Base-by-base conservation (phyloP, 2,329 filamentous ascomycete species). In the Nemania sp. region DNA sequence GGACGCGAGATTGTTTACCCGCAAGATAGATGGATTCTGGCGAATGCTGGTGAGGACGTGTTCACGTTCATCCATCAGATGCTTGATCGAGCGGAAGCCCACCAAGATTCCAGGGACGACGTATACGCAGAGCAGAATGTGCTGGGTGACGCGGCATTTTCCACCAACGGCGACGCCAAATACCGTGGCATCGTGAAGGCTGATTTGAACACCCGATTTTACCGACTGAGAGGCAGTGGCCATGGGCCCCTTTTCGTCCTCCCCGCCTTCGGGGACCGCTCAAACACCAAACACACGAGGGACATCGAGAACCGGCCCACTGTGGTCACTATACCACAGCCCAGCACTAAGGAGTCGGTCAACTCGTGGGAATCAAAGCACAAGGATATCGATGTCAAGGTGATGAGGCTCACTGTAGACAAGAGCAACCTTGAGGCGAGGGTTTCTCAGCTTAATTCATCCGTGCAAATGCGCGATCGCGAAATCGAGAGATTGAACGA, bases 11-110 rank as follows among this genome's bases (percentile, higher is more conserved):
- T 91, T 26, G 82, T 82, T 1, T 85, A 81, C 73, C 84, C 84
- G 0, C 87, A 89, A 78, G 86, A 88, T 74, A 81, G 82, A 10
- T 89, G 84, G 78, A 76, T 89, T 15, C 78, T 90, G 1, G 84
- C 80, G 69, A 88, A 89, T 67, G 82, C 83, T 0, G 85, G 85
- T 3, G 83, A 87, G 45, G 85, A 87, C 58, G 79, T 87, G 18
- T 84, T 81, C 66, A 72, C 76, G 6, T 79, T 80, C 60, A 74
- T 89, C 20, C 84, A 87, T 71, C 76, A 77, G 15, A 70, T 82
- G 62, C 78, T 89, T 6, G 85, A 88, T 73, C 77, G 73, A 38
- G 75, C 79, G 32, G 86, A 88, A 75, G 77, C 79, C 13, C 72
- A 78, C n/a, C 73, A 79, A n/a, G 74, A 80, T 43, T 74, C 78